Percentiles rank a stretch among this genome's conserved stretches.
Evolutionary conservation across 495 filamentous ascomycete species (phyloP).

Genomic region (Trypethelium eluteriae): DNA sequence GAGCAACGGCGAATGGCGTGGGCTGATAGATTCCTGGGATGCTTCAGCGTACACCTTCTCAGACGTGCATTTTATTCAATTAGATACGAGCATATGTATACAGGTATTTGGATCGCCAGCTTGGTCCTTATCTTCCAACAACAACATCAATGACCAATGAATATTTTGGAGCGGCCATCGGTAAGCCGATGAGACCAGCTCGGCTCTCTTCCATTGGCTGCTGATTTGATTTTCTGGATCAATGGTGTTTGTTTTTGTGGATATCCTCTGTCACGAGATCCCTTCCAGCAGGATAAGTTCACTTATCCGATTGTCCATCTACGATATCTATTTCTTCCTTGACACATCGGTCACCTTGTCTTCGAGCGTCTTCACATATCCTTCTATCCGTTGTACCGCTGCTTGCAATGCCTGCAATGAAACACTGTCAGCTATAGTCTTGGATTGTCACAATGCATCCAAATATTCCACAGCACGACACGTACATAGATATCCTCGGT

Average conservation of each 20-base stretch:
- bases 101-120: background rate
- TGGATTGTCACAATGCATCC: no score
- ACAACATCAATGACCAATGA: background rate
- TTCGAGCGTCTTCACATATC: conserved; percentile 74
- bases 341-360: conserved; percentile 66
- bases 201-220: no score
- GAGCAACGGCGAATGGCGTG: conserved; percentile 4
- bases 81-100: conserved; percentile 6
- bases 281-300: background rate
- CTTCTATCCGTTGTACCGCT: conserved; percentile 76
- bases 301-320: background rate
- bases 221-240: no score
- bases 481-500: conserved; percentile 94
- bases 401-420: conserved; percentile 69
- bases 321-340: conserved; percentile 46
- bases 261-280: background rate
- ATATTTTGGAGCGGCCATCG: background rate
- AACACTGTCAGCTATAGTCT: background rate
- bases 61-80: background rate
- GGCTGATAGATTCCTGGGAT: background rate
- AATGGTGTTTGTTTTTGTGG: background rate
- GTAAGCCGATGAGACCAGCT: no score
- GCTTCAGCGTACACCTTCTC: background rate
- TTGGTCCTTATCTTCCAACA: background rate
- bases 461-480: conserved; percentile 25